phyloP scores from a whole-genome alignment of 73 alveolate species.

The Stentor coeruleus region DNA sequence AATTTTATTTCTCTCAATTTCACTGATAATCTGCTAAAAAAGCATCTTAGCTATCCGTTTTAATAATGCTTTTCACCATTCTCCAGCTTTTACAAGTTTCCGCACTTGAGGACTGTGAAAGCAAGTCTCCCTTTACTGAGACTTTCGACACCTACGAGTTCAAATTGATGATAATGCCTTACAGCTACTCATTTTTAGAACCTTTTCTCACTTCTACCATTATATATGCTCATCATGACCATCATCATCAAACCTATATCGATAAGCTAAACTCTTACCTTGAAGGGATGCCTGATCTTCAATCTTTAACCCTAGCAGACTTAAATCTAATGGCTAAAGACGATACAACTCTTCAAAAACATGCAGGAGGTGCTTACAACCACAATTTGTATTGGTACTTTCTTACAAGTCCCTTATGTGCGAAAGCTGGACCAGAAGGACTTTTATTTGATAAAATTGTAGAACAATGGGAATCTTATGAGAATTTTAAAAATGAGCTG shows the following conservation, averaged over 20 bases:
- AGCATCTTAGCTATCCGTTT: no score
- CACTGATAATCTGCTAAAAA: no score
- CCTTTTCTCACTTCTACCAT: background rate
- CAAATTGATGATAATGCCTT: background rate
- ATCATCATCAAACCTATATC: slow-evolving; percentile 25
- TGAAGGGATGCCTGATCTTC: background rate
- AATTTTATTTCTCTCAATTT: no score
- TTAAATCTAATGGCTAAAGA: background rate
- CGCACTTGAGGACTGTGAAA: no score
- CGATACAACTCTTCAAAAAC: background rate
- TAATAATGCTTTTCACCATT: no score
- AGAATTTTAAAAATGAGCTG: slow-evolving; percentile 13
- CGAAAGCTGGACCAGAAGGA: slow-evolving; percentile 2
- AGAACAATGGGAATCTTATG: slow-evolving; percentile 27
- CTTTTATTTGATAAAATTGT: background rate
- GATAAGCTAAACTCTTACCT: slow-evolving; percentile 18
- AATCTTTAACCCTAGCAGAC: background rate
- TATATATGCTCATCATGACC: slow-evolving; percentile 21
- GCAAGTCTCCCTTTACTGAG: no score
- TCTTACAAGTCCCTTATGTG: background rate
- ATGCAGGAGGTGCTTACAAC: slow-evolving; percentile 28
- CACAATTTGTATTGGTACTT: slow-evolving; percentile 14
- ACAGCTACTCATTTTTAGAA: background rate
- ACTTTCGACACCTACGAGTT: no score
- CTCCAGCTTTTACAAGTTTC: no score